Base-by-base conservation (phyloP, 2,329 filamentous ascomycete species). In the Microascus cirrosus region DNA sequence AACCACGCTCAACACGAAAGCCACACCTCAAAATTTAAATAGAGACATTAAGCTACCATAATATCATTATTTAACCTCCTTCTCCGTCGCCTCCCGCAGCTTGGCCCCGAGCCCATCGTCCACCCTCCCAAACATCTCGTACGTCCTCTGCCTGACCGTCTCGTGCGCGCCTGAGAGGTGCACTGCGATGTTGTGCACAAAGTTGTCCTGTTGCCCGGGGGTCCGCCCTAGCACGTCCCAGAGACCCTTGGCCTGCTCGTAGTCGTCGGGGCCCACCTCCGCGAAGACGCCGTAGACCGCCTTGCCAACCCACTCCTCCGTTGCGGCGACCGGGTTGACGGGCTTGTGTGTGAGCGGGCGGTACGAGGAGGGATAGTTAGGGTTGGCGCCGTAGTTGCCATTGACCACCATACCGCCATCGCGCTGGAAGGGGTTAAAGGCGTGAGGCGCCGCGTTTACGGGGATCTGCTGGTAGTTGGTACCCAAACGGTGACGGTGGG, bases 401-500 rank as follows among this genome's bases (percentile, higher is more conserved):
- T 90, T 87, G 66, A 83, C 75, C 59, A 84, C 80, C 85, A 90
- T 90, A 60, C 69, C 67, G 18, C 88, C 88, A 65, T 90, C 87
- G 61, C 87, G 82, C 69, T 90, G 86, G 76, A 84, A 88, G 62
- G 87, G 87, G 63, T 86, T 77, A 76, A 81, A 77, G 24, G 52
- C 25, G 24, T 12, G 25, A 69, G 73, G 74, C 0, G 81, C 77
- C 56, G 74, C 74, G 70, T 85, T 86, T 63, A 83, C 79, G 24
- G 83, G 82, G 57, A 86, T 79, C 65, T 85, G 81, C 62, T 84
- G 78, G 69, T 84, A 85, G 71, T 86, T 86, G 55, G 75, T 74
- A 36, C 83, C 83, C 2, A 86, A 71, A 52, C 84, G 81, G 69
- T 87, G 80, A 42, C 82, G 78, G 61, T 85, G 82, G 25, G 83